Evolutionary conservation across 1,139 yeast genomes (phyloP).

Genomic region (Debaryomycetaceae sp.): DNA sequence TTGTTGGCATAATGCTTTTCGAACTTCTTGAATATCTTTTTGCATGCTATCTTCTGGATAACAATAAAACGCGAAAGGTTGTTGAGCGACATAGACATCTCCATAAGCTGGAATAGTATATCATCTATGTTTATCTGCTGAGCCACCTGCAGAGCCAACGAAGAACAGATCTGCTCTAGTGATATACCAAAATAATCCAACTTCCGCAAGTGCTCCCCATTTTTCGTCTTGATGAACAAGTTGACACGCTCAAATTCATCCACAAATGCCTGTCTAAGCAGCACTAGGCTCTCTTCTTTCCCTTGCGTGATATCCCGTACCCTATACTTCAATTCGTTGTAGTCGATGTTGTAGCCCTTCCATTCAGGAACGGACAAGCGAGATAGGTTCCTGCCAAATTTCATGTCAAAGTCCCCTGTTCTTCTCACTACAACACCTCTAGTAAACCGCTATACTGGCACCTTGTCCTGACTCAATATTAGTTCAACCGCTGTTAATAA

Average conservation of each 20-base stretch:
- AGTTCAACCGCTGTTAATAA: too few species aligned
- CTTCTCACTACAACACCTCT: neutral
- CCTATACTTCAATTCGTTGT: constrained; percentile 65
- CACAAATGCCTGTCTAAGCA: constrained; percentile 30
- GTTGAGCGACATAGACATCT: constrained; percentile 60
- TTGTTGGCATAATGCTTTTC: constrained; percentile 52
- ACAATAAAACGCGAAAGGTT: constrained; percentile 70
- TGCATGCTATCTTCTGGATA: constrained; percentile 77
- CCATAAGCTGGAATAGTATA: constrained; percentile 36
- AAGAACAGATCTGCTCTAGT: constrained; percentile 10
- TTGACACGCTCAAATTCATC: constrained; percentile 53
- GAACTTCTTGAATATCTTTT: constrained; percentile 79
- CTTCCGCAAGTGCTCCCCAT: constrained; percentile 53
- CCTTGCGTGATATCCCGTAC: constrained; percentile 37
- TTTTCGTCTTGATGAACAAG: constrained; percentile 62
- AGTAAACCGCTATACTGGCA: neutral
- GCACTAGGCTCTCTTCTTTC: constrained; percentile 12
- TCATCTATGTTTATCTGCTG: constrained; percentile 23
- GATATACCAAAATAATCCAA: constrained; percentile 19
- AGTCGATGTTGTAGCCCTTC: constrained; percentile 79
- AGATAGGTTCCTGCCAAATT: constrained; percentile 75
- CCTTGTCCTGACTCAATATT: too few species aligned
- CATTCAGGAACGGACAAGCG: constrained; percentile 84
- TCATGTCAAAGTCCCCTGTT: constrained; percentile 59
- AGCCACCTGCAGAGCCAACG: constrained; percentile 5